phyloP scores from a whole-genome alignment of 768 basidiomycete genomes.

The Serendipita sp. region DNA sequence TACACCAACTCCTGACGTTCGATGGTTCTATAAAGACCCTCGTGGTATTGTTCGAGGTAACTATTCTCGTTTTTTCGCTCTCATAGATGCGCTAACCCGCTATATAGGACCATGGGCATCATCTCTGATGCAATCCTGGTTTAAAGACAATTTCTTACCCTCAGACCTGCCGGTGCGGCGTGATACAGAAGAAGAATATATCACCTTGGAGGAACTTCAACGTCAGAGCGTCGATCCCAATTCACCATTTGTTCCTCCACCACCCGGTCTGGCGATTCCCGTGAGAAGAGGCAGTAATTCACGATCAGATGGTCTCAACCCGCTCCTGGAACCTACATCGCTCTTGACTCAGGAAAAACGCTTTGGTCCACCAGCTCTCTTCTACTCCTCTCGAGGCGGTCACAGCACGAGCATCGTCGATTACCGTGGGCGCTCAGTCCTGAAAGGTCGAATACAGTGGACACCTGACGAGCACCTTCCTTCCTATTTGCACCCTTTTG shows the following conservation, averaged over 20 bases:
- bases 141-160: conserved; percentile 67
- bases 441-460: conserved; percentile 70
- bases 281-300: conserved; percentile 18
- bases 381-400: conserved; percentile 78
- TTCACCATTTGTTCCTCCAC: conserved; percentile 46
- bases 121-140: conserved; percentile 81
- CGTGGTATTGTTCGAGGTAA: conserved; percentile 64
- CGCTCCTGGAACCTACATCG: conserved; percentile 56
- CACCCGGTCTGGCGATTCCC: conserved; percentile 22
- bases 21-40: conserved; percentile 75
- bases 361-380: conserved; percentile 74
- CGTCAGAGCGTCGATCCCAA: conserved; percentile 69
- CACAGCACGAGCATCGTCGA: conserved; percentile 81
- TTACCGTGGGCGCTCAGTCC: conserved; percentile 66
- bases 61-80: conserved; percentile 14
- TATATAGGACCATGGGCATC: conserved; percentile 74
- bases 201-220: conserved; percentile 54
- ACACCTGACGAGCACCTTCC: conserved; percentile 40
- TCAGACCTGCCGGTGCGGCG: conserved; percentile 66
- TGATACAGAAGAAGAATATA: conserved; percentile 55
- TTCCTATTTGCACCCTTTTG: conserved; percentile 13
- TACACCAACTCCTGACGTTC: conserved; percentile 42
- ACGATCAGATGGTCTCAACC: conserved; percentile 28
- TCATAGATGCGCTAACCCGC: not conserved
- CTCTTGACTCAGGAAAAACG: conserved; percentile 61